A percentile compares a stretch with the other conserved stretches of the same genome.
Evolutionary conservation across 257 asterid species (phyloP).

Genomic region (Paulownia fortunei): DNA sequence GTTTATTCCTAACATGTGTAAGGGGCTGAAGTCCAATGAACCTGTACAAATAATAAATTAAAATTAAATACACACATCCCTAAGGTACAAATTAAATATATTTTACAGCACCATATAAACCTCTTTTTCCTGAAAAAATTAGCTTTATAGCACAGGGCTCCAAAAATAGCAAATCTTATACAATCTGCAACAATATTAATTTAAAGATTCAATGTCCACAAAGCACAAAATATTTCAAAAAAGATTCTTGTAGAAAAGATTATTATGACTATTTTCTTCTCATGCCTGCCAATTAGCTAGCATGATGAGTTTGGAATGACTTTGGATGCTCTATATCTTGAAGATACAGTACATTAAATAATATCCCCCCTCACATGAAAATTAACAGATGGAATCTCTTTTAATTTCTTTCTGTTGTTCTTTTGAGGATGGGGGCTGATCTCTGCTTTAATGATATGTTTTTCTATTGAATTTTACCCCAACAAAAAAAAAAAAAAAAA

Average conservation of each 20-base stretch:
- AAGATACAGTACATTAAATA: slow-evolving; percentile 21
- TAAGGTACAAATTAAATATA: slow-evolving; percentile 1
- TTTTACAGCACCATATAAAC: not conserved
- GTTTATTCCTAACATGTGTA: slow-evolving; percentile 36
- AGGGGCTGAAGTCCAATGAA: slow-evolving; percentile 27
- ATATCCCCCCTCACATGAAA: slow-evolving; percentile 26
- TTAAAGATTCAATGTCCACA: slow-evolving; percentile 37
- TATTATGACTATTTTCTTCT: slow-evolving; percentile 34
- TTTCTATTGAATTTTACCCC: not conserved
- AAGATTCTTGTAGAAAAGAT: slow-evolving; percentile 52
- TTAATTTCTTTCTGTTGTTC: slow-evolving; percentile 24
- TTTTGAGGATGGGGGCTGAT: slow-evolving; percentile 9
- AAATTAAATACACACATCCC: slow-evolving; percentile 12
- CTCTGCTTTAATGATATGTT: slow-evolving; percentile 13
- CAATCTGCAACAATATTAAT: slow-evolving; percentile 27
- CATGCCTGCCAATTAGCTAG: slow-evolving; percentile 51
- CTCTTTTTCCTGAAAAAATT: slow-evolving; percentile 29
- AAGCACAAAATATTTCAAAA: slow-evolving; percentile 60
- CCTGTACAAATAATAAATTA: slow-evolving; percentile 14
- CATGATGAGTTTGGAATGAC: slow-evolving; percentile 40
- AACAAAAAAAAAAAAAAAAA: not conserved
- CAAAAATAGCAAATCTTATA: slow-evolving; percentile 44
- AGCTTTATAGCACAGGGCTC: slow-evolving; percentile 58
- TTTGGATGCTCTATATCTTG: slow-evolving; percentile 40
- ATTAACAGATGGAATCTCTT: slow-evolving; percentile 35